phyloP scores from a whole-genome alignment of 768 basidiomycete species.

The Dioszegia crocea region DNA sequence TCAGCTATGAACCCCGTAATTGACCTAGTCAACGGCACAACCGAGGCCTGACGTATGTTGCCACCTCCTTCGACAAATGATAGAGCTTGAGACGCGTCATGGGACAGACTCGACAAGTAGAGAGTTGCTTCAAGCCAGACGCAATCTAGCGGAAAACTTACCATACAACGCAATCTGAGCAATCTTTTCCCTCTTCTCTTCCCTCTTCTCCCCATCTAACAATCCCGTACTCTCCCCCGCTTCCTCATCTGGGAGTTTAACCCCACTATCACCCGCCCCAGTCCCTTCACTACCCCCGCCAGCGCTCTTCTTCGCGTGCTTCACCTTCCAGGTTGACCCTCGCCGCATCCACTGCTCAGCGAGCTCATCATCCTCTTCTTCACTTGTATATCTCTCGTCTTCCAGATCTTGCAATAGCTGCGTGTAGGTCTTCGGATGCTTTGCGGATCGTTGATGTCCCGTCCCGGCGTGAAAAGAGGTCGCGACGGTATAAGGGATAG shows the following conservation, averaged over 20 bases:
- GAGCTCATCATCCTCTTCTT: neutral
- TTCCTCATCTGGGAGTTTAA: constrained; percentile 4
- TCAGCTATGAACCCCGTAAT: too few species aligned
- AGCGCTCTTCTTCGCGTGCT: neutral
- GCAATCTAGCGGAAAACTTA: constrained; percentile 8
- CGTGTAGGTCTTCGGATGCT: neutral
- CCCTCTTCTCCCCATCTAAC: constrained; percentile 21
- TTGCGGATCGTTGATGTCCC: neutral
- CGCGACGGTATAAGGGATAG: constrained; percentile 40
- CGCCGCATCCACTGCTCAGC: neutral
- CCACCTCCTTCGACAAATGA: too few species aligned
- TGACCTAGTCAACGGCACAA: too few species aligned
- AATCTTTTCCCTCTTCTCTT: constrained; percentile 37
- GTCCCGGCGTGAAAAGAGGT: constrained; percentile 29
- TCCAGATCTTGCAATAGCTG: constrained; percentile 1
- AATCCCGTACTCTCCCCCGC: constrained; percentile 25
- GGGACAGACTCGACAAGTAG: too few species aligned
- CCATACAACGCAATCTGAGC: constrained; percentile 44
- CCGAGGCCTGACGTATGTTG: too few species aligned
- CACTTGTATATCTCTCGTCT: constrained; percentile 3
- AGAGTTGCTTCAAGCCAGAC: too few species aligned
- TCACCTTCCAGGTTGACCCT: constrained; percentile 5
- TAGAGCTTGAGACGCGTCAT: too few species aligned
- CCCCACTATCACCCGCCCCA: neutral
- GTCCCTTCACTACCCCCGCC: neutral